Percentiles rank a stretch among this genome's conserved stretches.
phyloP scores from a whole-genome alignment of 1,284 basidiomycete genomes.

The Irpex sp. region DNA sequence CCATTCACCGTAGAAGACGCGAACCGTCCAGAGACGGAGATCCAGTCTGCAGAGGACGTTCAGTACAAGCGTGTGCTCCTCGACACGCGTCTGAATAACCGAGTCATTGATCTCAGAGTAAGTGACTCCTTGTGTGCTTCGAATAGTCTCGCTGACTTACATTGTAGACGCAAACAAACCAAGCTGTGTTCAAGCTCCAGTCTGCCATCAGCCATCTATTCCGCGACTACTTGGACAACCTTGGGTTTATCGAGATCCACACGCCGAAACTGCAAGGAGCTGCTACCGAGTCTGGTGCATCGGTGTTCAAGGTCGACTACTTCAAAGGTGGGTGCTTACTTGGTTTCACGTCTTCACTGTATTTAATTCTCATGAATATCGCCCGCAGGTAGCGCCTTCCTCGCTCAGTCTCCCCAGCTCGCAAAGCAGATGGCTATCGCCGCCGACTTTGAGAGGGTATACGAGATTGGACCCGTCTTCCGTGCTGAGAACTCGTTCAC shows the following conservation, averaged over 20 bases:
- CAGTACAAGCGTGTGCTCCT: conserved; percentile 78
- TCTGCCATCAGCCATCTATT: conserved; percentile 88
- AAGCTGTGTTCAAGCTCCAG: conserved; percentile 94
- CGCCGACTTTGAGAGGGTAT: conserved; percentile 96
- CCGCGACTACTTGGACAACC: conserved; percentile 76
- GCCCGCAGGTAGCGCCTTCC: conserved; percentile 80
- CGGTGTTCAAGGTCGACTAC: conserved; percentile 97
- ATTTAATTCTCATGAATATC: conserved; percentile 3
- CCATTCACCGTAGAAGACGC: conserved; percentile 97
- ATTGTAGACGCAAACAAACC: conserved; percentile 86
- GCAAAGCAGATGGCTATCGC: conserved; percentile 99
- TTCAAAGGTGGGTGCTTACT: conserved; percentile 72
- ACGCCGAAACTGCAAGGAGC: conserved; percentile 97
- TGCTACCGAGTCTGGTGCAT: conserved; percentile 95
- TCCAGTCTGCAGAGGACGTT: conserved; percentile 57
- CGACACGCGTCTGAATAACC: conserved; percentile 94
- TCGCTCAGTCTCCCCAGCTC: conserved; percentile 96
- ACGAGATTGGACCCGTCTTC: conserved; percentile 96
- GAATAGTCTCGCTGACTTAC: neutral
- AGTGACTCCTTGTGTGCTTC: conserved; percentile 20
- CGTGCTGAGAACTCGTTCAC: conserved; percentile 99
- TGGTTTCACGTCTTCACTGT: conserved; percentile 10
- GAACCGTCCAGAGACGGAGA: conserved; percentile 77
- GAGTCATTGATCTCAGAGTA: conserved; percentile 91
- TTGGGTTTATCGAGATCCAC: conserved; percentile 93